A percentile compares a stretch with the other conserved stretches of the same genome.
Evolutionary conservation across 805 yeast species (phyloP).

Genomic region (Sporopachydermia quercuum): DNA sequence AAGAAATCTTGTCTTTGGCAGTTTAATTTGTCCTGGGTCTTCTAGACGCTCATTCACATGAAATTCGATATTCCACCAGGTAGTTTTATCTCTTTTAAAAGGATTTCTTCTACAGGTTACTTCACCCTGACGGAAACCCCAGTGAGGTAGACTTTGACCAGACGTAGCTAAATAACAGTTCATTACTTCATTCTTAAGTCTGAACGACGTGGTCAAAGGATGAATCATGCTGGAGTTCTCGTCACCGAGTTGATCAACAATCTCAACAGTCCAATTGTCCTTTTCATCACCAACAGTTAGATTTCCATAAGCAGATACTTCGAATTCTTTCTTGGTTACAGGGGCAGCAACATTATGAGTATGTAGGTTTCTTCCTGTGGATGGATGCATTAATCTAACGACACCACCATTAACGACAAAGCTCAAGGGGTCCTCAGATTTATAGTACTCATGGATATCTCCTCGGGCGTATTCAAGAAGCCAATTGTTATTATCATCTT

Average conservation of each 20-base stretch:
- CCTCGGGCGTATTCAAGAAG: conserved; percentile 42
- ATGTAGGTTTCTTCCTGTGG: conserved; percentile 64
- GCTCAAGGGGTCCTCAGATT: conserved; percentile 15
- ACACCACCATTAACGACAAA: conserved; percentile 45
- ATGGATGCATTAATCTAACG: conserved; percentile 57
- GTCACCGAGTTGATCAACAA: conserved; percentile 43
- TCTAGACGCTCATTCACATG: conserved; percentile 48
- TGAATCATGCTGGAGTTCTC: conserved; percentile 42
- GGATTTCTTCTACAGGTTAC: conserved; percentile 47
- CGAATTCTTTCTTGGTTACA: conserved; percentile 47
- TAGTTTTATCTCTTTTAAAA: conserved; percentile 52
- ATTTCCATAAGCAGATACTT: conserved; percentile 81
- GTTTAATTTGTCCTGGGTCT: conserved; percentile 40
- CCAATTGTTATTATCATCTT: conserved; percentile 82
- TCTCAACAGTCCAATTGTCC: conserved; percentile 85
- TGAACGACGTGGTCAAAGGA: conserved; percentile 62
- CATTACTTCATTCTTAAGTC: conserved; percentile 44
- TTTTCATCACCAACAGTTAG: conserved; percentile 56
- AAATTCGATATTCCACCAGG: conserved; percentile 79
- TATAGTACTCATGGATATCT: conserved; percentile 14
- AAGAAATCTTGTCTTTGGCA: conserved; percentile 65
- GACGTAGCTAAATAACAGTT: conserved; percentile 73
- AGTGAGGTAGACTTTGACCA: conserved; percentile 51
- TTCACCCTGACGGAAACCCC: conserved; percentile 82
- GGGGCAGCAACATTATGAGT: conserved; percentile 74